Conservation (phyloP, 2,329 filamentous ascomycete species). For the Fusarium torreyae region DNA sequence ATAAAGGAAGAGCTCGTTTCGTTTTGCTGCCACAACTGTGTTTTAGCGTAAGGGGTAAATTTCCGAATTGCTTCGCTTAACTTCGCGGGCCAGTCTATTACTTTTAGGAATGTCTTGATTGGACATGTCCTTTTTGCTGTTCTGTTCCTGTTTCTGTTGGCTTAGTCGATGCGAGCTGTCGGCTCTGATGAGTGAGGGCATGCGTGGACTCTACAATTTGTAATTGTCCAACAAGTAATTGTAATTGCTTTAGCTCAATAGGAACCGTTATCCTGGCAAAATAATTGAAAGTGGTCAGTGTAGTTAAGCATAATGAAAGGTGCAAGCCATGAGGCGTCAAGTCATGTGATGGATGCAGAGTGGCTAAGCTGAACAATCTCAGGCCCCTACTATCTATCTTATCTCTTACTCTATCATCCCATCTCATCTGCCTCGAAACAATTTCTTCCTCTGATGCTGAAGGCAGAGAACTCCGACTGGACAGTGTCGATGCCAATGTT, state of each 20-base stretch:
- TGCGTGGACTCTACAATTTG: not conserved
- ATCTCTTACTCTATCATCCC: not conserved
- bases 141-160: not conserved
- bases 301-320: conserved; percentile 17
- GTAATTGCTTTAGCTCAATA: not conserved
- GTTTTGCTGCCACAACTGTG: conserved; percentile 34
- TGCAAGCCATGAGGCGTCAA: not conserved
- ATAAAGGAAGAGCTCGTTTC: conserved; percentile 35
- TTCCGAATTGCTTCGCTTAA: conserved; percentile 15
- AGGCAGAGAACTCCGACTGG: not conserved
- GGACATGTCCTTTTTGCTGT: not conserved
- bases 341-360: conserved; percentile 11
- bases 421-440: not conserved
- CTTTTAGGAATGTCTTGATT: conserved; percentile 12
- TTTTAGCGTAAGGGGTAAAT: conserved; percentile 36
- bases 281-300: not conserved
- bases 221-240: not conserved
- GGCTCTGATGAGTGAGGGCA: not conserved
- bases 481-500: not conserved
- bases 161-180: not conserved
- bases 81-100: not conserved
- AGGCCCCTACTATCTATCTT: not conserved
- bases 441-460: not conserved
- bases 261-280: not conserved
- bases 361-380: not conserved